A percentile compares a stretch with the other conserved stretches of the same genome.
Conservation (phyloP, 2,329 filamentous ascomycete genomes). For the Rhinocladiella similis region DNA sequence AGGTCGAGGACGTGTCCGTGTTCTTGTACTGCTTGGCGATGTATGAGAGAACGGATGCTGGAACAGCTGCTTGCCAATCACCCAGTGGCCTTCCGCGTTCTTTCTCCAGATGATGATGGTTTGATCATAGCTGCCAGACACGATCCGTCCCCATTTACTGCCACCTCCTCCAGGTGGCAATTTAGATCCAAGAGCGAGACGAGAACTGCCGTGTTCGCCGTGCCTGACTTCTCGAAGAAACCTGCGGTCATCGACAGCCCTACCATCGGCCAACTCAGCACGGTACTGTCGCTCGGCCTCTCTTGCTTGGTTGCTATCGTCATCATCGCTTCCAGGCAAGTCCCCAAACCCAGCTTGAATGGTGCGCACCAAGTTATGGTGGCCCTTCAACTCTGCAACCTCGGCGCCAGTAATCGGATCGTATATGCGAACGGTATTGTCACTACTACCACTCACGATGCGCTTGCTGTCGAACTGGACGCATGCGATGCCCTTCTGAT, state of each 20-base stretch:
- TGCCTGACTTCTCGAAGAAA: slow-evolving; percentile 49
- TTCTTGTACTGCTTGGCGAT: slow-evolving; percentile 37
- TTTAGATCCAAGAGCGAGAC: slow-evolving; percentile 72
- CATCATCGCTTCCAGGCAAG: slow-evolving; percentile 73
- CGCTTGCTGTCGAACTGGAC: slow-evolving; percentile 93
- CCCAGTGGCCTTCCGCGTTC: slow-evolving; percentile 82
- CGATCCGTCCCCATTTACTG: slow-evolving; percentile 86
- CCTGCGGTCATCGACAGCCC: slow-evolving; percentile 34
- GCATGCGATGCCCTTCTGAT: slow-evolving; percentile 94
- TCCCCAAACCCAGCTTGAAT: slow-evolving; percentile 95
- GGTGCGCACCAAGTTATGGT: slow-evolving; percentile 83
- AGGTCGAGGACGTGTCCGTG: slow-evolving; percentile 4
- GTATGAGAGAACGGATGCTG: slow-evolving; percentile 57
- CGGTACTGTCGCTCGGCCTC: slow-evolving; percentile 74
- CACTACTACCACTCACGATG: slow-evolving; percentile 93
- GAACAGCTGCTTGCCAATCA: slow-evolving; percentile 69
- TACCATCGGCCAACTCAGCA: slow-evolving; percentile 52
- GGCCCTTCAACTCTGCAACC: slow-evolving; percentile 81
- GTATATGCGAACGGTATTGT: slow-evolving; percentile 94
- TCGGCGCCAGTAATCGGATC: slow-evolving; percentile 83
- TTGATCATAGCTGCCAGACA: slow-evolving; percentile 95
- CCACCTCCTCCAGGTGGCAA: slow-evolving; percentile 89
- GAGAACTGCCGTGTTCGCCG: slow-evolving; percentile 57
- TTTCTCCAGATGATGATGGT: slow-evolving; percentile 93
- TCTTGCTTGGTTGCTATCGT: slow-evolving; percentile 71